Conservation (phyloP, 306 rosid genomes). For the Arachis hypogaea region DNA sequence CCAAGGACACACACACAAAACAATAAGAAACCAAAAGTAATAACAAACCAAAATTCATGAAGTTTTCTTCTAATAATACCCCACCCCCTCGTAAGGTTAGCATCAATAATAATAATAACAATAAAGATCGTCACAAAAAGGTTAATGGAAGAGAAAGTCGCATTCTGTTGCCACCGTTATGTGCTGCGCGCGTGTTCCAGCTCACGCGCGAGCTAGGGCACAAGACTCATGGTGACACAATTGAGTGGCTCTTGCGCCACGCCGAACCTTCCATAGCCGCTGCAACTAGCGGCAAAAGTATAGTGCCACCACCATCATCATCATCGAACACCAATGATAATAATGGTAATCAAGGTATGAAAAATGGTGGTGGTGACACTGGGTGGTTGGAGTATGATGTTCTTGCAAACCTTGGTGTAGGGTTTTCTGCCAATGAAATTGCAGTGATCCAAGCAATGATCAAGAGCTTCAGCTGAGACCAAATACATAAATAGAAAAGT, state of each 20-base stretch:
- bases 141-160: constrained; percentile 47
- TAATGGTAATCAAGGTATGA: too few relatives aligned
- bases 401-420: constrained; percentile 43
- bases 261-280: constrained; percentile 48
- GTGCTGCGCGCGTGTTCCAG: constrained; percentile 55
- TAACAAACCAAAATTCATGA: constrained; percentile 16
- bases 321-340: not conserved
- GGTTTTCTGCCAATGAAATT: constrained; percentile 45
- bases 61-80: not conserved
- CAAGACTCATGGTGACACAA: constrained; percentile 55
- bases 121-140: constrained; percentile 40
- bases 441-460: constrained; percentile 41
- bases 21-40: too few relatives aligned
- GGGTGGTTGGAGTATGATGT: not conserved
- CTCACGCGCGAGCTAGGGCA: constrained; percentile 56
- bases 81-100: not conserved
- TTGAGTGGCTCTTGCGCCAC: constrained; percentile 58
- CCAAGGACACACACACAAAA: too few relatives aligned
- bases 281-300: not conserved
- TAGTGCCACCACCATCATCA: not conserved
- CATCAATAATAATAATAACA: not conserved
- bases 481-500: too few relatives aligned
- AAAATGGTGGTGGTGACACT: not conserved
- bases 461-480: not conserved
- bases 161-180: constrained; percentile 44